Conservation (phyloP, 352 stramenopile genomes). For the Pythium chondricola region DNA sequence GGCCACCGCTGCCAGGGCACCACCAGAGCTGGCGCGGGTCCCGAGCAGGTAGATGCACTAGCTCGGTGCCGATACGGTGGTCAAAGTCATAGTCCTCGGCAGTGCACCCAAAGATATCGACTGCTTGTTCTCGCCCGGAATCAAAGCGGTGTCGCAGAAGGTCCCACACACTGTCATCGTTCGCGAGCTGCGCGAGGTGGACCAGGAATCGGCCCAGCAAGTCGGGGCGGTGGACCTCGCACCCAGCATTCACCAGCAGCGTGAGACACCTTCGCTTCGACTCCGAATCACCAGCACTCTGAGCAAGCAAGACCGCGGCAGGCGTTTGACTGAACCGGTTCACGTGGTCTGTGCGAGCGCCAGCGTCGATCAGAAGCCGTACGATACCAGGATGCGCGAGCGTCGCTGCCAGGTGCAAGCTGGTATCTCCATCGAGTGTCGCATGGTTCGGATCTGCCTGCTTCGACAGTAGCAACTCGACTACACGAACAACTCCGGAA, state of each 20-base stretch:
- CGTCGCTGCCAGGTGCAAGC: conserved; percentile 59
- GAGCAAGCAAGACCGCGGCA: conserved; percentile 39
- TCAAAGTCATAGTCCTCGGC: conserved; percentile 41
- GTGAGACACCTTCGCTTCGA: conserved; percentile 37
- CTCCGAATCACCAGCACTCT: conserved; percentile 14
- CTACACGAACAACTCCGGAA: conserved; percentile 33
- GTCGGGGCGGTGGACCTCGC: conserved; percentile 43
- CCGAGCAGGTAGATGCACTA: conserved; percentile 3
- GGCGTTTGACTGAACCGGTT: conserved; percentile 75
- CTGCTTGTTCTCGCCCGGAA: conserved; percentile 14
- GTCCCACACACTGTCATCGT: conserved; percentile 25
- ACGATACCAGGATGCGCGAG: conserved; percentile 42
- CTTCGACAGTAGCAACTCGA: conserved; percentile 66
- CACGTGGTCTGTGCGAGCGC: conserved; percentile 47
- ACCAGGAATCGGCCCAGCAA: conserved; percentile 54
- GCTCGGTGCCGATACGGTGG: not conserved
- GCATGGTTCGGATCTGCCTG: conserved; percentile 50
- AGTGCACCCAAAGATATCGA: conserved; percentile 66
- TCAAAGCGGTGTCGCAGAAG: conserved; percentile 24
- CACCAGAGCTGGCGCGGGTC: conserved; percentile 22
- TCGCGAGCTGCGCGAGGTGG: conserved; percentile 42
- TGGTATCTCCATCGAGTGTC: conserved; percentile 62
- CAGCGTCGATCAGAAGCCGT: conserved; percentile 39
- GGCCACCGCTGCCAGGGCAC: too few species aligned
- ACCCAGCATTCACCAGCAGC: conserved; percentile 44